These are phyloP conservation scores for Ananas comosus DNA, from an alignment of 176 grass and related monocot genomes.

Conservation along the genomic window DNA sequence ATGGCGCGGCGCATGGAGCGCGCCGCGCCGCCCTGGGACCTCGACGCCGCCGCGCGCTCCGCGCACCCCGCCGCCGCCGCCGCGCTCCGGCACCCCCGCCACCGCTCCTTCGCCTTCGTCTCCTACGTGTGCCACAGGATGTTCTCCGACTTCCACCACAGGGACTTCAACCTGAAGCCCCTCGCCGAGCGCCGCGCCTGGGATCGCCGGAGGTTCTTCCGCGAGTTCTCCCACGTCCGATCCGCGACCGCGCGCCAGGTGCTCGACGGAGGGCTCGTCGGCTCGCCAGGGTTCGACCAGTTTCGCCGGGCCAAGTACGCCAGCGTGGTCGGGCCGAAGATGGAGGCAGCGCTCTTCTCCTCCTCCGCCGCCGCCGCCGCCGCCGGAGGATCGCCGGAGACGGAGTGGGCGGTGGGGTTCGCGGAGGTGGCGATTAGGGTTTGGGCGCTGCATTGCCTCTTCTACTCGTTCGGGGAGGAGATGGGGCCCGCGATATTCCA, in stretches of 20 bases:
- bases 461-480: constrained; percentile 39
- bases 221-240: constrained; percentile 49
- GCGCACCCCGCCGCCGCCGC: constrained; percentile 34
- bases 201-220: constrained; percentile 52
- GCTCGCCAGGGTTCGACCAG: constrained; percentile 21
- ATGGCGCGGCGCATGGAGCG: constrained; percentile 46
- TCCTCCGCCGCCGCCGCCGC: too few relatives aligned
- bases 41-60: constrained; percentile 30
- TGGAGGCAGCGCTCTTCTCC: constrained; percentile 48
- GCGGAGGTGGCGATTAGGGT: constrained; percentile 65
- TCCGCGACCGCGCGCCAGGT: constrained; percentile 4
- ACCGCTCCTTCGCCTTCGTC: constrained; percentile 46
- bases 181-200: constrained; percentile 15
- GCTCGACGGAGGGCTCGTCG: not conserved
- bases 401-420: constrained; percentile 39
- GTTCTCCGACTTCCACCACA: constrained; percentile 53
- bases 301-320: constrained; percentile 50
- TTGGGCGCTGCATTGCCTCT: constrained; percentile 77
- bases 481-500: not conserved
- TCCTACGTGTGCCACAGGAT: constrained; percentile 60
- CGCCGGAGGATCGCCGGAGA: constrained; percentile 20
- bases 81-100: constrained; percentile 8
- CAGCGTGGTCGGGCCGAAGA: constrained; percentile 48
- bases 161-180: constrained; percentile 28
- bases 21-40: constrained; percentile 46